Conservation (phyloP, 139 green algal species). For the Tetraselmis chui region DNA sequence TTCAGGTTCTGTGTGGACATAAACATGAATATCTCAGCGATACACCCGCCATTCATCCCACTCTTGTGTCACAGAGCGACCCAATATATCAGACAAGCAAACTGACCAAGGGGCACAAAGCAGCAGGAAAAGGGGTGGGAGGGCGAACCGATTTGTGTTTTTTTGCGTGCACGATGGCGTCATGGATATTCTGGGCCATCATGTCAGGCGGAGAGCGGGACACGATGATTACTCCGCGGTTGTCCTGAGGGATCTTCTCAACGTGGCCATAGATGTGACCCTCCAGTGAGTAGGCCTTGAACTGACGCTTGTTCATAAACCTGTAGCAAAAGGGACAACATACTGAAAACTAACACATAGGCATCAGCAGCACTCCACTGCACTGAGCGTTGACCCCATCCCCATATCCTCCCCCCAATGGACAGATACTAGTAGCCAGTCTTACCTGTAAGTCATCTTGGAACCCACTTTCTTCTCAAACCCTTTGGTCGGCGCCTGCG, state of each 20-base stretch:
- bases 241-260: not conserved
- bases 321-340: no score
- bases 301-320: not conserved
- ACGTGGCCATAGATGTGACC: not conserved
- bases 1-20: not conserved
- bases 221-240: not conserved
- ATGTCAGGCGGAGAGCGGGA: not conserved
- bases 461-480: conserved; percentile 6
- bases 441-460: not conserved
- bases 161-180: not conserved
- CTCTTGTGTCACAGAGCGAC: no score
- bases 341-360: no score
- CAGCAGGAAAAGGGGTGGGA: not conserved
- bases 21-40: no score
- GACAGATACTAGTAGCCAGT: no score
- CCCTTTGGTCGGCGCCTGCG: not conserved
- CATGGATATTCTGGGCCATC: not conserved
- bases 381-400: no score
- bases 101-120: not conserved
- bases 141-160: not conserved
- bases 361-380: no score
- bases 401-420: no score
- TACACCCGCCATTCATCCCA: no score
- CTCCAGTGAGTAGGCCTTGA: not conserved
- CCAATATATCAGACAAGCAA: no score